Conservation (phyloP, 2,329 filamentous ascomycete genomes). For the Alternaria infectoria region DNA sequence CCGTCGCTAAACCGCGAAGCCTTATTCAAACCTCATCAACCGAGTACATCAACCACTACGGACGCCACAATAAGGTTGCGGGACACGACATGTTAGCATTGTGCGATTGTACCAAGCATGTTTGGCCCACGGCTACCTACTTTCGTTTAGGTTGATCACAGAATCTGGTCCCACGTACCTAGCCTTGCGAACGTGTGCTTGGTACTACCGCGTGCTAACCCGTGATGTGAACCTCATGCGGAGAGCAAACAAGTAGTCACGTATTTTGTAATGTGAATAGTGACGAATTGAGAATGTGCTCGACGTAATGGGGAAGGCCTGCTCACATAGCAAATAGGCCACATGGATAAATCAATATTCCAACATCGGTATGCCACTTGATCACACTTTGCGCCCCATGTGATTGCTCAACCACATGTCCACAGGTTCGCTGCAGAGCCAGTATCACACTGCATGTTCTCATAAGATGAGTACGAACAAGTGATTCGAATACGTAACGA, state of each 20-base stretch:
- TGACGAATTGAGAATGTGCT: neutral
- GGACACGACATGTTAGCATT: neutral
- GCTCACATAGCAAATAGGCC: neutral
- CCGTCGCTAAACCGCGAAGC: neutral
- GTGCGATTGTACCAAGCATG: neutral
- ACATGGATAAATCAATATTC: neutral
- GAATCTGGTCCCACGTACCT: neutral
- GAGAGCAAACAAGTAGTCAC: neutral
- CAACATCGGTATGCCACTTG: neutral
- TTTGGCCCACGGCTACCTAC: neutral
- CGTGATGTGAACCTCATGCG: neutral
- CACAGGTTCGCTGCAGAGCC: neutral
- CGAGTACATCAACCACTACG: neutral
- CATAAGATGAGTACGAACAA: neutral
- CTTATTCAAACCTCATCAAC: neutral
- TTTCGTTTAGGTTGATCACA: neutral
- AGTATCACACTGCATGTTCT: neutral
- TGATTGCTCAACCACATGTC: neutral
- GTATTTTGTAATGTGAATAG: neutral
- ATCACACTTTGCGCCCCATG: neutral
- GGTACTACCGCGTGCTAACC: neutral
- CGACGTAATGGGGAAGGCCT: accelerated
- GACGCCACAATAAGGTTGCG: neutral
- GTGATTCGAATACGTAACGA: neutral
- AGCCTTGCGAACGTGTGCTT: neutral